These are phyloP conservation scores for Naematelia aurantialba DNA, from an alignment of 768 basidiomycete species.

Conservation along the genomic window DNA sequence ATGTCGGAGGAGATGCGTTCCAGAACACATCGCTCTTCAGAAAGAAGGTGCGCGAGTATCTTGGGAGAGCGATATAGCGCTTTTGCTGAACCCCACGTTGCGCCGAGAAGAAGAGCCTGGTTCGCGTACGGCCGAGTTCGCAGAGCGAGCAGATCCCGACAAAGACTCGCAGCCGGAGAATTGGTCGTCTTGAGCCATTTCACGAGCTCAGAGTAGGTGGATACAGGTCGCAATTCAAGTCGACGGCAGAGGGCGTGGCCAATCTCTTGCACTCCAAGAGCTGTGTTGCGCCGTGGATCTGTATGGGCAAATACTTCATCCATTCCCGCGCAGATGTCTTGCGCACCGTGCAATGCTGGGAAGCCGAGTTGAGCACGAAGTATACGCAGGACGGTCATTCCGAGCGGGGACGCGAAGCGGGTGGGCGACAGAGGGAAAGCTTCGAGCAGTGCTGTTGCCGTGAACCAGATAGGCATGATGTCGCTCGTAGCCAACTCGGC, in stretches of 20 bases:
- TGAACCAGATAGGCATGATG: conserved; percentile 26
- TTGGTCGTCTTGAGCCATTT: neutral
- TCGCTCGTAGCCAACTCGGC: neutral
- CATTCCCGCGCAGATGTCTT: conserved; percentile 38
- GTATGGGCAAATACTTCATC: conserved; percentile 18
- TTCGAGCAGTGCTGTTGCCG: conserved; percentile 34
- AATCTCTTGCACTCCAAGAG: neutral
- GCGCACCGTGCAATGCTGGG: conserved; percentile 23
- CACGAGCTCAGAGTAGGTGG: neutral
- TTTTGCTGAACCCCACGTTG: neutral
- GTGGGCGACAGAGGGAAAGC: conserved; percentile 35
- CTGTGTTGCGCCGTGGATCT: neutral
- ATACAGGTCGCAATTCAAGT: conserved; percentile 8
- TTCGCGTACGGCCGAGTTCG: conserved; percentile 14
- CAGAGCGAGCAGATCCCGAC: conserved; percentile 7
- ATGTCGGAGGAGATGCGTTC: neutral
- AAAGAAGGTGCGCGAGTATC: neutral
- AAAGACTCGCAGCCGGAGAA: neutral
- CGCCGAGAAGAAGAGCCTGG: neutral
- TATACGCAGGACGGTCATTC: conserved; percentile 28
- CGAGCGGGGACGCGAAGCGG: conserved; percentile 32
- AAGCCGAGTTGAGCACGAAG: conserved; percentile 35
- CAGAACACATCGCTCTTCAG: neutral
- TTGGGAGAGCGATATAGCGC: neutral
- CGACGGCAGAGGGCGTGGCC: conserved; percentile 3